Base-by-base conservation (phyloP, 2,329 filamentous ascomycete genomes). In the Alternaria sp. region DNA sequence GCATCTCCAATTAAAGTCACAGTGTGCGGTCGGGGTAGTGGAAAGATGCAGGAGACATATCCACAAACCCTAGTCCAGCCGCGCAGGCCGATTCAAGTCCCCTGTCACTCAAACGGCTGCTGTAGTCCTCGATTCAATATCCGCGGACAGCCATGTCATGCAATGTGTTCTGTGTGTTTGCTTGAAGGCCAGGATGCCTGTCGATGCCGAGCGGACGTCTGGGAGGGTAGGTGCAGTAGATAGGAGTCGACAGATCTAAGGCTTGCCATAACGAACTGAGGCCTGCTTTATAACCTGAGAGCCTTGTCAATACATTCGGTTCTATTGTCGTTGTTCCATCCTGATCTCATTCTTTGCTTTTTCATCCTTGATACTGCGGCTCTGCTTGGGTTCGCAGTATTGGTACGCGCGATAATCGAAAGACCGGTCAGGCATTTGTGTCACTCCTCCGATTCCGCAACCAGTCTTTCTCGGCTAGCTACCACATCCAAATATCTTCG, bases 271-370 rank as follows among this genome's bases (percentile, higher is more conserved):
- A 34, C 34, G 55, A 31, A 54, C 37, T 26, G 41, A 54, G 50
- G 53, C 55, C 49, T 59, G 53, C 40, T 56, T 63, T 62, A 63
- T 66, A 66, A 54, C 29, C 42, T 51, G 37, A 51, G 45, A 57
- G 49, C 61, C 64, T 57, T 59, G 60, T 63, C 57, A 51, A 65
- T 68, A 69, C 40, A 39, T 29, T 44, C 45, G 46, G 42, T 53
- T 40, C 40, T 69, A 66, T 67, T 51, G 56, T 52, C 41, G 54
- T 53, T 58, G 48, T 39, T 59, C 51, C 50, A 33, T 54, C 31
- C 17, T 52, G 48, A 40, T 57, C 49, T 36, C 52, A 21, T 56
- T 58, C 45, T 50, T 44, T 51, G 17, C 48, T 33, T 52, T 23
- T 48, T 41, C 26, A 54, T 56, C 50, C 61, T 62, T 54, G 56